Evolutionary conservation across 2,329 filamentous ascomycete genomes (phyloP).

Genomic region (Talaromyces islandicus): DNA sequence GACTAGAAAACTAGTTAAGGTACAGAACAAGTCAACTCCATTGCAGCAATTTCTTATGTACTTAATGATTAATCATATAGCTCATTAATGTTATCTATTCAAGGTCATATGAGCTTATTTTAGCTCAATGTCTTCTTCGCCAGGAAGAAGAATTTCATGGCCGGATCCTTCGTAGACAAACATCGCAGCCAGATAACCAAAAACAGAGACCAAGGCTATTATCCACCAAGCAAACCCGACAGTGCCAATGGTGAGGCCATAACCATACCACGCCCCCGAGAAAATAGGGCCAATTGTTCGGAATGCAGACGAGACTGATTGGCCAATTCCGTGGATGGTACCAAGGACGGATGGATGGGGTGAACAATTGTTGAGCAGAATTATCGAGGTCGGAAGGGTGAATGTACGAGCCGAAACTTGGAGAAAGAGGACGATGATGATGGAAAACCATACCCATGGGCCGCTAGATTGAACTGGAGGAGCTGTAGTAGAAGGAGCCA

Average conservation of each 20-base stretch:
- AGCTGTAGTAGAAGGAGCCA: conserved; percentile 53
- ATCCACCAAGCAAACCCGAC: conserved; percentile 55
- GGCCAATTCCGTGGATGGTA: conserved; percentile 54
- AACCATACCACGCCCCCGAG: conserved; percentile 50
- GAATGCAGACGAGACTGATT: conserved; percentile 50
- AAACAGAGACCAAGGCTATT: conserved; percentile 47
- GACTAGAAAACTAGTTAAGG: not conserved
- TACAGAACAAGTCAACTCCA: not conserved
- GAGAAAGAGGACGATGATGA: conserved; percentile 58
- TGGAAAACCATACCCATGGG: conserved; percentile 57
- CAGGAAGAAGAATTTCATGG: conserved; percentile 48
- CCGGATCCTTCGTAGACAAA: conserved; percentile 61
- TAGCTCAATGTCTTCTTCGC: conserved; percentile 26
- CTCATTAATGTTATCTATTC: not conserved
- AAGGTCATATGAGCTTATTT: not conserved
- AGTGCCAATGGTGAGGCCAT: conserved; percentile 49
- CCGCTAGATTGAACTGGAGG: conserved; percentile 33
- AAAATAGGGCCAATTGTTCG: conserved; percentile 53
- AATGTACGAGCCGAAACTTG: conserved; percentile 71
- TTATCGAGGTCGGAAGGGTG: conserved; percentile 53
- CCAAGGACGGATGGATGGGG: conserved; percentile 55
- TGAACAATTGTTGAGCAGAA: conserved; percentile 55
- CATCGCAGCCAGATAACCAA: conserved; percentile 55
- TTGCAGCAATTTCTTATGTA: not conserved
- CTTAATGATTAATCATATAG: not conserved